Conservation (phyloP, 805 yeast species). For the Starmerella apis region DNA sequence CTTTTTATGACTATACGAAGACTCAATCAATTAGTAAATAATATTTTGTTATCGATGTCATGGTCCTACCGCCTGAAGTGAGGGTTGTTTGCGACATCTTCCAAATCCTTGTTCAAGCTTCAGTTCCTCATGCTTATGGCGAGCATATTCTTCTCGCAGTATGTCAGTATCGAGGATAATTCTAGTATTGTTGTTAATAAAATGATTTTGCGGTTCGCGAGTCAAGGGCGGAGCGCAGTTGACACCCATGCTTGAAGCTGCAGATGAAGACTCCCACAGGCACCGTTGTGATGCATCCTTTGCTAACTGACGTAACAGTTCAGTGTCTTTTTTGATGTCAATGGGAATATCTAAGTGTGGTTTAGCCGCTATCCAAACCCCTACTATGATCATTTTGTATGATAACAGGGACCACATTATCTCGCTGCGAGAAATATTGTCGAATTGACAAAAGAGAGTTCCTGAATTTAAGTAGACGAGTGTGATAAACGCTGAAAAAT, state of each 20-base stretch:
- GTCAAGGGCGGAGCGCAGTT: not conserved
- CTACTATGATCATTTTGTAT: slow-evolving; percentile 34
- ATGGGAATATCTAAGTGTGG: slow-evolving; percentile 22
- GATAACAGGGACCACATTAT: slow-evolving; percentile 31
- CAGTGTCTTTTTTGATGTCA: slow-evolving; percentile 1
- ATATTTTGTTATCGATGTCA: too few species aligned
- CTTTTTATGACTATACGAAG: too few species aligned
- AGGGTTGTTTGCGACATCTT: not conserved
- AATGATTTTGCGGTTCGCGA: too few species aligned
- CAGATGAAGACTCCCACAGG: not conserved
- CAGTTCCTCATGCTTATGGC: not conserved
- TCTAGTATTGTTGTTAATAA: not conserved
- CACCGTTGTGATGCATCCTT: slow-evolving; percentile 2
- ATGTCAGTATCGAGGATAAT: not conserved
- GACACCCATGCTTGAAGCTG: not conserved
- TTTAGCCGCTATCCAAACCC: slow-evolving; percentile 33
- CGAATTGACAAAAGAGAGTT: slow-evolving; percentile 36
- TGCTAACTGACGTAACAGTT: slow-evolving; percentile 8
- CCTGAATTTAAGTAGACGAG: slow-evolving; percentile 39
- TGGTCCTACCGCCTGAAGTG: not conserved
- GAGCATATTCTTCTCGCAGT: not conserved
- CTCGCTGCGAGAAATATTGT: slow-evolving; percentile 26
- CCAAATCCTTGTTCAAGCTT: slow-evolving; percentile 1
- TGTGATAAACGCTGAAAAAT: slow-evolving; percentile 40
- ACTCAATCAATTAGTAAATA: too few species aligned